phyloP scores from a whole-genome alignment of 352 stramenopile species.

The Phytophthora agathidicida region DNA sequence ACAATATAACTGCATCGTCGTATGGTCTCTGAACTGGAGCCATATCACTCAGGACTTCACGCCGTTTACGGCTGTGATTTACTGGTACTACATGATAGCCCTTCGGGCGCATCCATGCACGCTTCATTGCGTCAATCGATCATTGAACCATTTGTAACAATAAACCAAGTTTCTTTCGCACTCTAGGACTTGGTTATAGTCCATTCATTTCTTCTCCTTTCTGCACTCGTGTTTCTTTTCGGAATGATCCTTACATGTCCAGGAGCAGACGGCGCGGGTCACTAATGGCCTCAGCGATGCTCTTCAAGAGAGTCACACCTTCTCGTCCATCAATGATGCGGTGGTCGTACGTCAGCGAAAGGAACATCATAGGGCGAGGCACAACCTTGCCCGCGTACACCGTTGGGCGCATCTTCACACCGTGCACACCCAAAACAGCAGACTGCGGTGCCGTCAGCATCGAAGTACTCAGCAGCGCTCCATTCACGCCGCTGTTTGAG shows the following conservation, averaged over 20 bases:
- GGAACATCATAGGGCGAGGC: constrained; percentile 99
- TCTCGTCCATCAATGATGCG: constrained; percentile 99
- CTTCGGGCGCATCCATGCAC: constrained; percentile 13
- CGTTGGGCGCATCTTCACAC: constrained; percentile 96
- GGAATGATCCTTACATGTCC: constrained; percentile 57
- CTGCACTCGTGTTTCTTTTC: neutral
- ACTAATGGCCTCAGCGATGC: constrained; percentile 96
- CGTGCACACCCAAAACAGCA: constrained; percentile 98
- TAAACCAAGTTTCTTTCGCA: constrained; percentile 26
- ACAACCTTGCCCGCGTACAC: constrained; percentile 95
- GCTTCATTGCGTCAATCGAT: too few species aligned
- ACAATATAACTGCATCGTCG: neutral
- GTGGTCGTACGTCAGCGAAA: constrained; percentile 99
- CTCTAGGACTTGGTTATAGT: constrained; percentile 17
- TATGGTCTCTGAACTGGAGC: too few species aligned
- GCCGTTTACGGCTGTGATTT: constrained; percentile 11
- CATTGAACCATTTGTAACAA: constrained; percentile 19
- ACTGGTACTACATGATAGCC: too few species aligned
- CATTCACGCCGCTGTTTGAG: constrained; percentile 97
- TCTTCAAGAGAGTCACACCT: constrained; percentile 99
- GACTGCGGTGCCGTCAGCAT: constrained; percentile 99
- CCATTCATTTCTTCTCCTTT: constrained; percentile 14
- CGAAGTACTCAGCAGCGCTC: constrained; percentile 98
- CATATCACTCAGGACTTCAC: constrained; percentile 8
- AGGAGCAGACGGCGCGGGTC: constrained; percentile 95